phyloP scores from a whole-genome alignment of 202 grass and related monocot genomes.

The Cymbopogon flexuosus region DNA sequence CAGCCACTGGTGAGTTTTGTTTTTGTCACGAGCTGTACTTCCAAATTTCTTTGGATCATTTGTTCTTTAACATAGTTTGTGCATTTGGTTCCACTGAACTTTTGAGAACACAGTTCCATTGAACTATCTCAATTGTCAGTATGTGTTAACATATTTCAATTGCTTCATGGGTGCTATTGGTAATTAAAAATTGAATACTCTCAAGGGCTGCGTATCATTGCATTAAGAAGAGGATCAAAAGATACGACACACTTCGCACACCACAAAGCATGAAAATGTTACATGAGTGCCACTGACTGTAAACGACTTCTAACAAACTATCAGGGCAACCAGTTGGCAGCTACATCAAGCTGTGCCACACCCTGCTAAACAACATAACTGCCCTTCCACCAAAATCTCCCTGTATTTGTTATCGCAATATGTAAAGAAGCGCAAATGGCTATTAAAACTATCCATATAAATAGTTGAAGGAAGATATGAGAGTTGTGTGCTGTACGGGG shows the following conservation, averaged over 20 bases:
- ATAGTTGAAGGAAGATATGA: neutral
- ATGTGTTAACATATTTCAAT: neutral
- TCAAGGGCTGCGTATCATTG: neutral
- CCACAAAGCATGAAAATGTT: neutral
- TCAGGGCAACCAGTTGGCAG: neutral
- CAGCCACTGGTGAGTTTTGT: slow-evolving; percentile 75
- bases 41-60: slow-evolving; percentile 1
- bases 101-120: neutral
- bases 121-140: neutral
- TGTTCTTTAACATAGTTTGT: neutral
- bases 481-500: neutral
- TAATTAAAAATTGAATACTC: neutral
- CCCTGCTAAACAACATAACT: neutral
- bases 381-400: neutral
- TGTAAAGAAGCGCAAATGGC: neutral
- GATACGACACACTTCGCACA: neutral
- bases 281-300: neutral
- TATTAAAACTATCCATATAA: neutral
- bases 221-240: neutral
- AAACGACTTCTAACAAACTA: neutral
- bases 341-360: neutral
- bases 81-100: neutral
- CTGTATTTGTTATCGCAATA: neutral
- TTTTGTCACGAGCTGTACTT: neutral
- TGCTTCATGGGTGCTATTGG: neutral